Evolutionary conservation across 495 filamentous ascomycete genomes (phyloP), one percentile per base, ranked within the genome.

Genomic region (Aspergillus indologenus): DNA sequence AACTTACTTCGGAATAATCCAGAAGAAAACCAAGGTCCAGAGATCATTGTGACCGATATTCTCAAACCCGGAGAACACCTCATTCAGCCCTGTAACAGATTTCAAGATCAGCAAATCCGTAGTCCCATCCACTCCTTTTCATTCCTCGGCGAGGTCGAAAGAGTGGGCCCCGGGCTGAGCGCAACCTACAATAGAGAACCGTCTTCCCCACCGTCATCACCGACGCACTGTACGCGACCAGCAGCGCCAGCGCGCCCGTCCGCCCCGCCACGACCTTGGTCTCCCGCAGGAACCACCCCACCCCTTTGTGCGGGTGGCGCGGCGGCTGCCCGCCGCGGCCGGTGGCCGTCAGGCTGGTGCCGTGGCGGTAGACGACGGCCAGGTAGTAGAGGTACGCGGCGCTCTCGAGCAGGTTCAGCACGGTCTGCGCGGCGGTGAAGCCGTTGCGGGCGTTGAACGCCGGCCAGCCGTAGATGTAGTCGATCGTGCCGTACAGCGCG

Each of bases 121-220:
- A n/a, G n/a, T n/a, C n/a, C n/a, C n/a, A n/a, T n/a, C n/a, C n/a
- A n/a, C n/a, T n/a, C n/a, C n/a, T n/a, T n/a, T n/a, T n/a, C n/a
- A n/a, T n/a, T n/a, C n/a, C n/a, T n/a, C n/a, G n/a, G n/a, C n/a
- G n/a, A 40, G 46, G 48, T 11, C 40, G 18, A 31, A 29, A n/a
- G 43, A 61, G n/a, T n/a, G n/a, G n/a, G n/a, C n/a, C n/a, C n/a
- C n/a, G n/a, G n/a, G n/a, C n/a, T n/a, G n/a, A n/a, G n/a, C n/a
- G n/a, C n/a, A 55, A 79, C 86, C 79, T 66, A 92, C 91, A 88
- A 66, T 96, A 98, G 17, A 98, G 73, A 55, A 89, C 65, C 17
- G 92, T 96, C 83, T 96, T 96, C 72, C 85, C 87, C 1, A 94
- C 64, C 1, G 93, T 96, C 88, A 94, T 89, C 3, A 91, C 77